A percentile compares a stretch with the other conserved stretches of the same genome.
These are phyloP conservation scores for Phytophthora pistaciae DNA, from an alignment of 352 stramenopile genomes.

Conservation along the genomic window DNA sequence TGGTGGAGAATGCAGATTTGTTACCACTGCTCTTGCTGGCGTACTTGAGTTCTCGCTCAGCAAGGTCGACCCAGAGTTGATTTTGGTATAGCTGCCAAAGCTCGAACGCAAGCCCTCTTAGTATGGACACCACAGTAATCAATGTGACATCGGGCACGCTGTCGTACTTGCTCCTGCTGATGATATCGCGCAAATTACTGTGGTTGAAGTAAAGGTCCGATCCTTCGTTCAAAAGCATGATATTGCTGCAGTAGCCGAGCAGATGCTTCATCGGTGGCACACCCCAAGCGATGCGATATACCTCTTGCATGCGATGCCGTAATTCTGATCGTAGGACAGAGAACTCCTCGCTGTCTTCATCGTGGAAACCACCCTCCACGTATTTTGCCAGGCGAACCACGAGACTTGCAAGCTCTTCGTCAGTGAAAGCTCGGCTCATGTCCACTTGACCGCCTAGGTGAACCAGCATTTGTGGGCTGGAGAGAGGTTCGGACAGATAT, in stretches of 20 bases:
- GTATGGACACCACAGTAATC: slow-evolving; percentile 25
- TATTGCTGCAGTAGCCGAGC: slow-evolving; percentile 60
- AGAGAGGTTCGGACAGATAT: slow-evolving; percentile 64
- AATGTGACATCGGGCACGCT: slow-evolving; percentile 33
- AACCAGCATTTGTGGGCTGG: slow-evolving; percentile 54
- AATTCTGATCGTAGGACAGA: slow-evolving; percentile 38
- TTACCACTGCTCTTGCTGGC: slow-evolving; percentile 58
- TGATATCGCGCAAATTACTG: slow-evolving; percentile 16
- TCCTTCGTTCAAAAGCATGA: slow-evolving; percentile 75
- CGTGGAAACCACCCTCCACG: slow-evolving; percentile 10
- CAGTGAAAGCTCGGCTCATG: slow-evolving; percentile 50
- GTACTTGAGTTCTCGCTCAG: slow-evolving; percentile 63
- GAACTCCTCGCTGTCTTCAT: slow-evolving; percentile 28
- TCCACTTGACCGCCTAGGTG: slow-evolving; percentile 75
- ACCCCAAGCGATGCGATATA: slow-evolving; percentile 72
- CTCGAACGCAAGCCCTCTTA: slow-evolving; percentile 62
- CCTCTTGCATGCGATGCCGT: slow-evolving; percentile 71
- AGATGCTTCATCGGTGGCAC: slow-evolving; percentile 56
- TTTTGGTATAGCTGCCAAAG: slow-evolving; percentile 86
- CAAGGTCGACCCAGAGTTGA: slow-evolving; percentile 74
- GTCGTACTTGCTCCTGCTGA: not conserved
- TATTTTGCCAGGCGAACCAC: slow-evolving; percentile 26
- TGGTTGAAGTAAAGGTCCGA: slow-evolving; percentile 69
- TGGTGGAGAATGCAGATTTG: slow-evolving; percentile 58
- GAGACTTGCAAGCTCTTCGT: slow-evolving; percentile 48